Base-by-base conservation (phyloP, 2,329 filamentous ascomycete species). In the Colletotrichum graminicola region DNA sequence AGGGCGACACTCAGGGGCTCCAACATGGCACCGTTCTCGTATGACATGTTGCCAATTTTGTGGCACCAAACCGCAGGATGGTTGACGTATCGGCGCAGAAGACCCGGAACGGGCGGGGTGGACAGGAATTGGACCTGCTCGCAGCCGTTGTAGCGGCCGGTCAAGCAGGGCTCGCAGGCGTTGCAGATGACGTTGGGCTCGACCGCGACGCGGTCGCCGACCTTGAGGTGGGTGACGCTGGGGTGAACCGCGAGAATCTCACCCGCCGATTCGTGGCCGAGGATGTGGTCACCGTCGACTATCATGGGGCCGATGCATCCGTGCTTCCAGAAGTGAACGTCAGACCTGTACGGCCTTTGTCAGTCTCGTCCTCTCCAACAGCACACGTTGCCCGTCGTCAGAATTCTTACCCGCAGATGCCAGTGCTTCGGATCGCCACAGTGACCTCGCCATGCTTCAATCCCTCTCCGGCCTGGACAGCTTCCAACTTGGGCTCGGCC, bases 281-380 rank as follows among this genome's bases (percentile, higher is more conserved):
- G 91, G 78, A 98, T 94, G 82, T 98, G 95, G 78, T 95, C 92
- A 78, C 89, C 93, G 75, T 89, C 88, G 59, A 98, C 95, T 74
- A 98, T 92, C 95, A 98, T 98, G 76, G 95, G 95, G 36, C 95
- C 95, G 79, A 98, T 98, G 84, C 93, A 93, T 75, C 95, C 95
- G 61, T 93, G 92, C 80, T 97, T 94, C 95, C 95, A 98, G 86
- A 98, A 98, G 84, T 98, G 95, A 67, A 98, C 92, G 82, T 98
- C 95, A 72, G 94, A 97, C 69, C 93, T 95, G 77, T 62, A 12
- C 23, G 36, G 59, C 49, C 56, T 14, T 49, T n/a, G 52, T 72
- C n/a, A 74, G 73, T 78, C 67, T 47, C 47, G 23, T 45, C 64
- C 62, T 67, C 32, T 57, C 8, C 11, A 49, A 2, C 14, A 26